Conservation (phyloP, 1,284 basidiomycete genomes). For the Thecaphora frezii region DNA sequence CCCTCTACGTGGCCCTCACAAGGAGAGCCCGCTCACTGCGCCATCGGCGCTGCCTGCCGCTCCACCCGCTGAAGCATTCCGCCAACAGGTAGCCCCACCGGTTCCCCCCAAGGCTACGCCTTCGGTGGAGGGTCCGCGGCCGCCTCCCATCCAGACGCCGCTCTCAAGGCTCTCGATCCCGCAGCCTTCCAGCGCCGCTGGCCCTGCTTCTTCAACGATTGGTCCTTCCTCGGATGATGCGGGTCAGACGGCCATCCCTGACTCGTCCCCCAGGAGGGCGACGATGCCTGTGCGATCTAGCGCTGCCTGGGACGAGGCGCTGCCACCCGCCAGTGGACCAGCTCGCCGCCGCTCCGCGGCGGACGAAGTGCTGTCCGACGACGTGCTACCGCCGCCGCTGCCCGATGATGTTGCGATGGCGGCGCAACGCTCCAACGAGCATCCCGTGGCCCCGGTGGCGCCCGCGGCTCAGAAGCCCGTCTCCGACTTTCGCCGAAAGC, state of each 20-base stretch:
- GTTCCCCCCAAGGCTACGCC: background rate
- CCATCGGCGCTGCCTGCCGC: background rate
- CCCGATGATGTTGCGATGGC: conserved; percentile 16
- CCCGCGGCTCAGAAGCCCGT: conserved; percentile 35
- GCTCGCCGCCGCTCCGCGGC: no score
- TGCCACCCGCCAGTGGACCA: no score
- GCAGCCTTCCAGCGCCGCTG: background rate
- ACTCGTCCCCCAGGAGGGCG: no score
- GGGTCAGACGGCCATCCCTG: background rate
- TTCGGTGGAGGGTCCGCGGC: no score
- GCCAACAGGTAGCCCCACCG: background rate
- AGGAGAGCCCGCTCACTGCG: background rate
- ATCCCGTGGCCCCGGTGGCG: conserved; percentile 7
- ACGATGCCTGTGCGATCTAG: background rate
- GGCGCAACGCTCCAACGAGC: conserved; percentile 2
- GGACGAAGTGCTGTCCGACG: conserved; percentile 6
- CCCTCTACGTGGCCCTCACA: background rate
- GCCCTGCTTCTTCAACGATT: background rate
- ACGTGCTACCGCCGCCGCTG: conserved; percentile 41
- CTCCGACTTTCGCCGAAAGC: conserved; percentile 44
- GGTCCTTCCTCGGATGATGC: background rate
- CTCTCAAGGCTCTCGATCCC: no score
- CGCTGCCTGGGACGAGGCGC: background rate
- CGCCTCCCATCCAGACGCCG: background rate
- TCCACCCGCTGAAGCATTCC: background rate